Percentiles rank a stretch among this genome's conserved stretches.
Evolutionary conservation across 2,329 filamentous ascomycete genomes (phyloP).

Genomic region (Botrytis deweyae): DNA sequence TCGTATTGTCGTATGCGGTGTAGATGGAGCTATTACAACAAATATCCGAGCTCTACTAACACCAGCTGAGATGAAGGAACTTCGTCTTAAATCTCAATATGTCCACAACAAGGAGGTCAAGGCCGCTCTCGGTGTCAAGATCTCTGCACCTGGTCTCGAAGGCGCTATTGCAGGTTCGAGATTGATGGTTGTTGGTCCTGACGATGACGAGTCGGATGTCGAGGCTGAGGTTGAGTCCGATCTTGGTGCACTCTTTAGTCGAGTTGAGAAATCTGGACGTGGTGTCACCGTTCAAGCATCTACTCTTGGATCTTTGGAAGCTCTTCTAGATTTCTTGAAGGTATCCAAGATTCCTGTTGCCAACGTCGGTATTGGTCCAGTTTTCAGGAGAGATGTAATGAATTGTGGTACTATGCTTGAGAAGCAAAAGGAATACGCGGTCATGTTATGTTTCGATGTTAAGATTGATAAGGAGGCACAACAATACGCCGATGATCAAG

Average conservation of each 20-base stretch:
- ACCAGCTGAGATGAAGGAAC: slow-evolving; percentile 86
- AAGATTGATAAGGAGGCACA: slow-evolving; percentile 97
- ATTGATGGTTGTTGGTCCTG: slow-evolving; percentile 86
- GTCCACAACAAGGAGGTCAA: slow-evolving; percentile 99
- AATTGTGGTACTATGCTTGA: slow-evolving; percentile 94
- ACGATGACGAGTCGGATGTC: slow-evolving; percentile 95
- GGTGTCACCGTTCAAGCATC: slow-evolving; percentile 98
- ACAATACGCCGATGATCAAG: slow-evolving; percentile 86
- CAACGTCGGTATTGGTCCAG: slow-evolving; percentile 95
- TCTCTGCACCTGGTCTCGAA: slow-evolving; percentile 92
- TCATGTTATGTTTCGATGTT: slow-evolving; percentile 99
- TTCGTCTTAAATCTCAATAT: slow-evolving; percentile 93
- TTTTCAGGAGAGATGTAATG: slow-evolving; percentile 98
- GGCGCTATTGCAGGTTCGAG: slow-evolving; percentile 95
- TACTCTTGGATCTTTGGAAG: slow-evolving; percentile 94
- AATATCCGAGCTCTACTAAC: slow-evolving; percentile 94
- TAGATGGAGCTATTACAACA: slow-evolving; percentile 92
- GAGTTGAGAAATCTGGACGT: slow-evolving; percentile 86
- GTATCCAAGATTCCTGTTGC: slow-evolving; percentile 95
- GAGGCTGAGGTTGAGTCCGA: slow-evolving; percentile 96
- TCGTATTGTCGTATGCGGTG: slow-evolving; percentile 89
- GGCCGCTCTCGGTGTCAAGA: slow-evolving; percentile 97
- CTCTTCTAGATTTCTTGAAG: slow-evolving; percentile 92
- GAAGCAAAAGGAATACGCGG: slow-evolving; percentile 90
- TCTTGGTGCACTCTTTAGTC: slow-evolving; percentile 84